A percentile compares a stretch with the other conserved stretches of the same genome.
Evolutionary conservation across 2,329 filamentous ascomycete species (phyloP).

Genomic region (Colletotrichum brevisporum): DNA sequence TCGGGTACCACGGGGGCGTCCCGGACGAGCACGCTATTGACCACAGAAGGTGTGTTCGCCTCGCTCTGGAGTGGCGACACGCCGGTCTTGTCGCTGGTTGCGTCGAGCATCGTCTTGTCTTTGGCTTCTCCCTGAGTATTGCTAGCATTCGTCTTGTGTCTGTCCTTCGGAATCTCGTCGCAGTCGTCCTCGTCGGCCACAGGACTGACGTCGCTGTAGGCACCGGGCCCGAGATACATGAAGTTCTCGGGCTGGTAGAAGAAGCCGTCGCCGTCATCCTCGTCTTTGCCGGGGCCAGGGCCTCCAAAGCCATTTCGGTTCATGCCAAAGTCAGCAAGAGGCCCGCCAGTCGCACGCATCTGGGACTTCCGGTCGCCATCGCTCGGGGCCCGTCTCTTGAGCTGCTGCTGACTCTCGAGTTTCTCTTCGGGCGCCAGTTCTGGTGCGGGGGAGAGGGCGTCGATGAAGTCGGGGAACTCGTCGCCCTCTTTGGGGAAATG

Average conservation of each 20-base stretch:
- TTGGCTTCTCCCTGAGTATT: neutral
- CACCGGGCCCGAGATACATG: slow-evolving; percentile 65
- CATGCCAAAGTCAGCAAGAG: slow-evolving; percentile 42
- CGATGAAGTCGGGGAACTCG: slow-evolving; percentile 68
- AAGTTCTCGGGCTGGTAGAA: slow-evolving; percentile 68
- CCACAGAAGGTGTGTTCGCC: slow-evolving; percentile 44
- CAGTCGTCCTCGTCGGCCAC: slow-evolving; percentile 56
- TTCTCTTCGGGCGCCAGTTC: slow-evolving; percentile 66
- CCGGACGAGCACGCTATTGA: slow-evolving; percentile 43
- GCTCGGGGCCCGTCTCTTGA: slow-evolving; percentile 53
- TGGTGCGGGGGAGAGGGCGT: slow-evolving; percentile 51
- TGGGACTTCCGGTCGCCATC: slow-evolving; percentile 8
- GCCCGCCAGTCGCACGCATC: slow-evolving; percentile 43
- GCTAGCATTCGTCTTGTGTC: slow-evolving; percentile 1
- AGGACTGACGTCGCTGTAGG: slow-evolving; percentile 62
- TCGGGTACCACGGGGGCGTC: neutral
- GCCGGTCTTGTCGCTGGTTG: slow-evolving; percentile 24
- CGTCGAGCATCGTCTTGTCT: slow-evolving; percentile 21
- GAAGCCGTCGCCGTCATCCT: slow-evolving; percentile 51
- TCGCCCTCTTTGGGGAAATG: slow-evolving; percentile 71
- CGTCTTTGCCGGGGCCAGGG: slow-evolving; percentile 47
- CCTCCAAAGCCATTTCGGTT: slow-evolving; percentile 34
- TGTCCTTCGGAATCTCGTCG: slow-evolving; percentile 4
- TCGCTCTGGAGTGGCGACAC: slow-evolving; percentile 47
- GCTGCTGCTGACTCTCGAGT: slow-evolving; percentile 66